A percentile compares a stretch with the other conserved stretches of the same genome.
Evolutionary conservation across 192 early-diverging fungal species (phyloP).

Genomic region (Coemansia sp.): DNA sequence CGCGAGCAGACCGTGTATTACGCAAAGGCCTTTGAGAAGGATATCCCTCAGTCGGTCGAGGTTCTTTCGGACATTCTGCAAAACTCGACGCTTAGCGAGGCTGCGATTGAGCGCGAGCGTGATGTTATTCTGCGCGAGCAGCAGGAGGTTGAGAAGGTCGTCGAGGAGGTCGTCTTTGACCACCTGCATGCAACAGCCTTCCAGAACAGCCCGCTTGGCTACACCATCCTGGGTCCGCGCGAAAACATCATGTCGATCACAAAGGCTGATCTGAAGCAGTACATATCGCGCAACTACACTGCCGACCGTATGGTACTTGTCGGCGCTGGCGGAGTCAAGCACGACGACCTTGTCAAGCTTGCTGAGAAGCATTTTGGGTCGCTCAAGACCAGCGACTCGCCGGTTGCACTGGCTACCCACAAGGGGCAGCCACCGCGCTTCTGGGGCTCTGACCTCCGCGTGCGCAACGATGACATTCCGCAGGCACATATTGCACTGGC

Average conservation of each 20-base stretch:
- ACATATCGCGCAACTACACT: constrained; percentile 93
- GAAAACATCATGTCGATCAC: constrained; percentile 92
- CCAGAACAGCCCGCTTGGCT: constrained; percentile 83
- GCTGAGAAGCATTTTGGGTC: constrained; percentile 91
- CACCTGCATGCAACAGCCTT: constrained; percentile 96
- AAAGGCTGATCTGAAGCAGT: constrained; percentile 81
- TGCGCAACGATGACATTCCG: constrained; percentile 85
- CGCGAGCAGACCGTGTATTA: constrained; percentile 99
- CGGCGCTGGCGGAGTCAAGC: constrained; percentile 89
- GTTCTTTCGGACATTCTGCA: constrained; percentile 95
- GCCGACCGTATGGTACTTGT: constrained; percentile 97
- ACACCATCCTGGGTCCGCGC: constrained; percentile 91
- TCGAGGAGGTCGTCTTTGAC: constrained; percentile 99
- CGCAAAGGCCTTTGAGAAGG: constrained; percentile 88
- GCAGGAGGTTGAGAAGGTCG: constrained; percentile 88
- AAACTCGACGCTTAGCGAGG: constrained; percentile 76
- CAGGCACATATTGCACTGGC: constrained; percentile 97
- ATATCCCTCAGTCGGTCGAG: constrained; percentile 87
- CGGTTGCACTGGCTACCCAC: constrained; percentile 57
- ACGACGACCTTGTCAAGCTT: constrained; percentile 88
- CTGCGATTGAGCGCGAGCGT: constrained; percentile 94
- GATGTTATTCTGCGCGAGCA: constrained; percentile 96
- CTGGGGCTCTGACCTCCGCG: constrained; percentile 86
- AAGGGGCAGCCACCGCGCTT: constrained; percentile 67
- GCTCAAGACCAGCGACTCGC: constrained; percentile 62